Conservation (phyloP, 768 basidiomycete species). For the Tubosaeta sp. region DNA sequence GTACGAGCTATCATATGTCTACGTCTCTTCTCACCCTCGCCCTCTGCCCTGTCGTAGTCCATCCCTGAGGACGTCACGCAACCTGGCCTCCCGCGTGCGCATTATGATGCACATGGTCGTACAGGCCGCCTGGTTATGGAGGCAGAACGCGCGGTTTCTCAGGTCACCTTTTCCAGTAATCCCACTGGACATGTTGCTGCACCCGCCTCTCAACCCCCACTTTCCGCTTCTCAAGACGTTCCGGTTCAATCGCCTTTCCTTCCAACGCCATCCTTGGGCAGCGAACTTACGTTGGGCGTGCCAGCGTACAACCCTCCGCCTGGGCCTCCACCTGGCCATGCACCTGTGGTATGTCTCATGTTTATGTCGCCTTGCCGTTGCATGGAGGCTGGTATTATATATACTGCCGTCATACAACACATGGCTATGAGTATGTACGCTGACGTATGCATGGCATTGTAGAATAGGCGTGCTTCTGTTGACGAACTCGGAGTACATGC, state of each 20-base stretch:
- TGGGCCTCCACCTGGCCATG: slow-evolving; percentile 11
- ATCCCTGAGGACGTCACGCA: slow-evolving; percentile 77
- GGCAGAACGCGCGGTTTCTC: slow-evolving; percentile 50
- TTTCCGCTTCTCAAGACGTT: slow-evolving; percentile 1
- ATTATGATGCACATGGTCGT: slow-evolving; percentile 65
- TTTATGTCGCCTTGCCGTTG: slow-evolving; percentile 14
- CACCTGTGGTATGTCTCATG: slow-evolving; percentile 15
- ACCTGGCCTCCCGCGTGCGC: slow-evolving; percentile 70
- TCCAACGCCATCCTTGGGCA: slow-evolving; percentile 31
- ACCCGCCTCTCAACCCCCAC: slow-evolving; percentile 1
- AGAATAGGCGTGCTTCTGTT: slow-evolving; percentile 20
- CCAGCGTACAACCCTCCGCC: slow-evolving; percentile 7
- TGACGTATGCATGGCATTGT: slow-evolving; percentile 8
- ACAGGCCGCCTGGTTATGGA: slow-evolving; percentile 61
- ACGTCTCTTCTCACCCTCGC: slow-evolving; percentile 1
- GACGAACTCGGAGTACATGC: slow-evolving; percentile 26
- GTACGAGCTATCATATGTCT: slow-evolving; percentile 1
- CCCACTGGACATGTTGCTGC: slow-evolving; percentile 23
- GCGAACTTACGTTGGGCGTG: slow-evolving; percentile 24
- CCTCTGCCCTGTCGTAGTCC: slow-evolving; percentile 41
- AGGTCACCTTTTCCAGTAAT: slow-evolving; percentile 46
- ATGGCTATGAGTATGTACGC: slow-evolving; percentile 4
- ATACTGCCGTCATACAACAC: slow-evolving; percentile 11
- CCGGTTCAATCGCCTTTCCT: slow-evolving; percentile 21
- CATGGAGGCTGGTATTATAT: slow-evolving; percentile 14